Percentiles rank a stretch among this genome's conserved stretches.
Conservation (phyloP, 331 rosid species). For the Prunus yedoensis region DNA sequence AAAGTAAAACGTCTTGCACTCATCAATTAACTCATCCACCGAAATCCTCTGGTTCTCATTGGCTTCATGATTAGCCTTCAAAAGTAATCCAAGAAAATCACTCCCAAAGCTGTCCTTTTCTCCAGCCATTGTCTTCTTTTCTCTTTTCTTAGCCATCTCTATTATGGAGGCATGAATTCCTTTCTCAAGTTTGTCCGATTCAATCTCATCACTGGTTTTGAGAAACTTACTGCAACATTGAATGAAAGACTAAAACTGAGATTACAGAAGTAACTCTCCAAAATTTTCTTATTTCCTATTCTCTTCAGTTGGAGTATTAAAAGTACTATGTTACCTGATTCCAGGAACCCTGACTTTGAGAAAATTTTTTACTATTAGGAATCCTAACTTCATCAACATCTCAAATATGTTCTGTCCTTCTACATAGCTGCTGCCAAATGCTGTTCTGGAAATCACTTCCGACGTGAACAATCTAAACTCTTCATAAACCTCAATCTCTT, state of each 20-base stretch:
- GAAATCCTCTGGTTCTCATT: conserved; percentile 7
- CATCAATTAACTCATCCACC: conserved; percentile 15
- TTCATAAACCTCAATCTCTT: no score
- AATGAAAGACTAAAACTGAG: neutral
- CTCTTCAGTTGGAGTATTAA: no score
- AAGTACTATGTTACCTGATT: conserved; percentile 16
- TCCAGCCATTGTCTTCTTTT: neutral
- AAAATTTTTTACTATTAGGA: neutral
- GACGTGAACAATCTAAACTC: no score
- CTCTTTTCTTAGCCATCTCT: conserved; percentile 9
- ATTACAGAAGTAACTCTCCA: neutral
- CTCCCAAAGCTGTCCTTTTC: neutral
- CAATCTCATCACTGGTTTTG: conserved; percentile 13
- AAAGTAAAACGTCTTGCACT: conserved; percentile 12
- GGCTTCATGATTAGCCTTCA: conserved; percentile 28
- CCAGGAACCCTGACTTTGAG: conserved; percentile 10
- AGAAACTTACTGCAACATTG: neutral
- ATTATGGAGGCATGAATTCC: neutral
- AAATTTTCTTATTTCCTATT: no score
- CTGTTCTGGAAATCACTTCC: no score
- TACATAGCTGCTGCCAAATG: no score
- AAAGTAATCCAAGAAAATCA: conserved; percentile 18
- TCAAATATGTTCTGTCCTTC: conserved; percentile 6
- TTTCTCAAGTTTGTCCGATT: conserved; percentile 12
- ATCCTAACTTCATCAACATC: conserved; percentile 4